These are phyloP conservation scores for Eutrema yunnanense DNA, from an alignment of 345 rosid genomes.

Conservation along the genomic window DNA sequence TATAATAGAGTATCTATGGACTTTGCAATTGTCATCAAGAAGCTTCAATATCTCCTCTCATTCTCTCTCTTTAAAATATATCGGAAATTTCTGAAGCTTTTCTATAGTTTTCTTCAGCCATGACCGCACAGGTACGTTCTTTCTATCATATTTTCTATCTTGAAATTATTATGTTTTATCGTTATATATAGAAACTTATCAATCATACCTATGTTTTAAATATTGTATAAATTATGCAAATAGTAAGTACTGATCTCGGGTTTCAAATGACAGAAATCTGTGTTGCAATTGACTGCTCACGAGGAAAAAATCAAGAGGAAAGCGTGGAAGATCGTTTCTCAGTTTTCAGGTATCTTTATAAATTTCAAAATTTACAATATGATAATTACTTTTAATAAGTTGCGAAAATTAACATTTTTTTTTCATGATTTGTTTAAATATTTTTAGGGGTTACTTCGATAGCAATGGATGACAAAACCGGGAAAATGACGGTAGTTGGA, in stretches of 20 bases:
- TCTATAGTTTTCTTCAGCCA: neutral
- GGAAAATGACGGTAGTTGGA: conserved; percentile 53
- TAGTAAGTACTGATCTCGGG: neutral
- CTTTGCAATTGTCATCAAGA: conserved; percentile 13
- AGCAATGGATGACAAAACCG: conserved; percentile 49
- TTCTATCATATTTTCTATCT: neutral
- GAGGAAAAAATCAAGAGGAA: conserved; percentile 47
- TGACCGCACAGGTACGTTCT: conserved; percentile 12
- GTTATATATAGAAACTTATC: neutral
- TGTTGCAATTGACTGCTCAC: conserved; percentile 39
- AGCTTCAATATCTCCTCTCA: neutral
- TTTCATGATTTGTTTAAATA: neutral
- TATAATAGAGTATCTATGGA: neutral
- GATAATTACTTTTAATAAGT: neutral
- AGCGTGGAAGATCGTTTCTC: conserved; percentile 42
- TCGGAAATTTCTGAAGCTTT: neutral
- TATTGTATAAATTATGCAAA: neutral
- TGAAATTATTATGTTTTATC: neutral
- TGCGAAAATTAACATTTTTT: neutral
- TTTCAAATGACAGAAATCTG: conserved; percentile 45
- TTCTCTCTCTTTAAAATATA: neutral
- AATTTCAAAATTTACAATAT: neutral
- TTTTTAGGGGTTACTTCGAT: conserved; percentile 43
- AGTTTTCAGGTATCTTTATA: conserved; percentile 38
- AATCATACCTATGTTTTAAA: neutral